Evolutionary conservation across 306 rosid genomes (phyloP), one percentile per base, ranked within the genome.

Genomic region (Sindora glabra): DNA sequence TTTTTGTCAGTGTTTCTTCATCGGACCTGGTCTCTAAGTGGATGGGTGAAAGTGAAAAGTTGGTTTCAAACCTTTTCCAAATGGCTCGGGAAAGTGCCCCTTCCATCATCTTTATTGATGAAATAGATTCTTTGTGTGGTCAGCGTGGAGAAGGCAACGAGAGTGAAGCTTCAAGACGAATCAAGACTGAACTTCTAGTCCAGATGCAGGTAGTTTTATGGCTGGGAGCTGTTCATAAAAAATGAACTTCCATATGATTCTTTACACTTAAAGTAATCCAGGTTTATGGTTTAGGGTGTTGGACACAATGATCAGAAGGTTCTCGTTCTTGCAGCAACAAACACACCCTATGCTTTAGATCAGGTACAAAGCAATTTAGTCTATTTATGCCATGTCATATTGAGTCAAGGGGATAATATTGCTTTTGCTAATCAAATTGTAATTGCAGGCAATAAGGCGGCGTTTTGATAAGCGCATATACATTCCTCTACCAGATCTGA

Each of bases 171-270:
- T 94, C 99, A 50, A 84, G 99, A 65, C 94, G 99, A 47, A 94
- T 94, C 59, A 94, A 94, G 82, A 94, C 99, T 6, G 99, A 94
- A 75, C 90, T 94, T 72, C 86, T 94, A 73, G 99, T 94, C 72
- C 99, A 94, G 81, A 94, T 94, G 99, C 99, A 94, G 99, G 99
- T 94, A 86, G n/a, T n/a, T n/a, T n/a, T n/a, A n/a, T n/a, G n/a
- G n/a, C n/a, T n/a, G n/a, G n/a, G n/a, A n/a, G n/a, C n/a, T n/a
- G n/a, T n/a, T n/a, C n/a, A n/a, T n/a, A n/a, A n/a, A 49, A 5
- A 4, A 29, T 60, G 4, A 44, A 15, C 22, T 37, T 9, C 49
- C 19, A 9, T 48, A 44, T 24, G 18, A 26, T 36, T 56, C 7
- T 19, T 22, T 16, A 10, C 45, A 30, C 32, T 24, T n/a, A 25